phyloP scores from a whole-genome alignment of 495 filamentous ascomycete genomes.

The Penicillium waksmanii region DNA sequence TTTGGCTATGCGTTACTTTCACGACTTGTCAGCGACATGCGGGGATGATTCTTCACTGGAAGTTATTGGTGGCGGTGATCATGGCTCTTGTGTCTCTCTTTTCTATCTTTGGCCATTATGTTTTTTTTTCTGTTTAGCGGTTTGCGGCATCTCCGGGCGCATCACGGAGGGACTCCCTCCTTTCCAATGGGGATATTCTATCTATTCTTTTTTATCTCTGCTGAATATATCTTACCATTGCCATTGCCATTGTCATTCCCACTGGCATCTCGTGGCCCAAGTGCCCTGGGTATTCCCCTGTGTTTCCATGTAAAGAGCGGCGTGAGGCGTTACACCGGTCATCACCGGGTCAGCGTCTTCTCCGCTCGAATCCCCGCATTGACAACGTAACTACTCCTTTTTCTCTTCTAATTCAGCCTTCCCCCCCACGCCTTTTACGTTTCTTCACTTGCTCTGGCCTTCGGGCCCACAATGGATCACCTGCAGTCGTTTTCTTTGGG shows the following conservation, averaged over 20 bases:
- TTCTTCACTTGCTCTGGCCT: slow-evolving; percentile 20
- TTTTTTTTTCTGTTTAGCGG: slow-evolving; percentile 13
- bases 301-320: neutral
- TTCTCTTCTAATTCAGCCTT: slow-evolving; percentile 25
- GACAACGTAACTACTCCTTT: slow-evolving; percentile 21
- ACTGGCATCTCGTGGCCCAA: too few relatives aligned
- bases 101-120: slow-evolving; percentile 4
- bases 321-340: slow-evolving; percentile 25
- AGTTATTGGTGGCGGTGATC: neutral
- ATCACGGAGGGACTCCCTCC: slow-evolving; percentile 9
- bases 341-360: slow-evolving; percentile 25
- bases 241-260: too few relatives aligned
- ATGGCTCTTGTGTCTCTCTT: slow-evolving; percentile 7
- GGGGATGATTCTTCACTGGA: slow-evolving; percentile 28
- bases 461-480: slow-evolving; percentile 36
- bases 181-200: too few relatives aligned
- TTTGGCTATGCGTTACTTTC: slow-evolving; percentile 81
- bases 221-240: too few relatives aligned
- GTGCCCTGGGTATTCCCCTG: neutral
- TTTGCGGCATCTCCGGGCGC: slow-evolving; percentile 26
- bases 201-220: slow-evolving; percentile 7
- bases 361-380: slow-evolving; percentile 23
- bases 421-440: slow-evolving; percentile 20
- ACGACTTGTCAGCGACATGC: slow-evolving; percentile 66
- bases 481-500: slow-evolving; percentile 28